Percentiles rank a stretch among this genome's conserved stretches.
Conservation (phyloP, 768 basidiomycete genomes). For the Phaeolepiota aurea region DNA sequence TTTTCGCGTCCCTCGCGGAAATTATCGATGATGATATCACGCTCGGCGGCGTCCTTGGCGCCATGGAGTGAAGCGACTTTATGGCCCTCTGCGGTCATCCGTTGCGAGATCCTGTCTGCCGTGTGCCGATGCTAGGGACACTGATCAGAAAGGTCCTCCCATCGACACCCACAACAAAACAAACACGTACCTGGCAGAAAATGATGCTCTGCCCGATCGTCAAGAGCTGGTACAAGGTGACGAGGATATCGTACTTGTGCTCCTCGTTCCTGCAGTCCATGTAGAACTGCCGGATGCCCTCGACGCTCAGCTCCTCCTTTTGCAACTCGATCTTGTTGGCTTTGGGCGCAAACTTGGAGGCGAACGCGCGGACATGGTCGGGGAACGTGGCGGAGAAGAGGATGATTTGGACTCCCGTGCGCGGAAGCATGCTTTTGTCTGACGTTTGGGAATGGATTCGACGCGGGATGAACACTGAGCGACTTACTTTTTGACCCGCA, state of each 20-base stretch:
- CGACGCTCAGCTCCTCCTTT: constrained; percentile 88
- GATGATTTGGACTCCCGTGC: constrained; percentile 65
- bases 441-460: background rate
- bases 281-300: constrained; percentile 94
- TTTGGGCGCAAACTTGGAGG: constrained; percentile 83
- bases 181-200: constrained; percentile 74
- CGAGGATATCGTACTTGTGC: constrained; percentile 93
- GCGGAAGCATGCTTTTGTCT: constrained; percentile 49
- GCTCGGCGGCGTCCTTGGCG: constrained; percentile 82
- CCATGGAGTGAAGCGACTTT: constrained; percentile 95
- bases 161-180: background rate
- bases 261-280: constrained; percentile 91
- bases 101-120: constrained; percentile 83
- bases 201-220: constrained; percentile 99
- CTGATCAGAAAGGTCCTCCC: background rate
- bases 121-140: constrained; percentile 72
- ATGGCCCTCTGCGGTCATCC: constrained; percentile 92
- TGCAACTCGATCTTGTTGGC: constrained; percentile 96
- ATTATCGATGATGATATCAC: constrained; percentile 87
- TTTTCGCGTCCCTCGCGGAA: constrained; percentile 97
- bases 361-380: constrained; percentile 87
- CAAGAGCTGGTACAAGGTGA: constrained; percentile 80
- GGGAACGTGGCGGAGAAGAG: constrained; percentile 99
- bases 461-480: constrained; percentile 1
- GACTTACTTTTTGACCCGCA: constrained; percentile 86